Evolutionary conservation across 176 grass and related monocot genomes (phyloP).

Genomic region (Tillandsia fasciculata): DNA sequence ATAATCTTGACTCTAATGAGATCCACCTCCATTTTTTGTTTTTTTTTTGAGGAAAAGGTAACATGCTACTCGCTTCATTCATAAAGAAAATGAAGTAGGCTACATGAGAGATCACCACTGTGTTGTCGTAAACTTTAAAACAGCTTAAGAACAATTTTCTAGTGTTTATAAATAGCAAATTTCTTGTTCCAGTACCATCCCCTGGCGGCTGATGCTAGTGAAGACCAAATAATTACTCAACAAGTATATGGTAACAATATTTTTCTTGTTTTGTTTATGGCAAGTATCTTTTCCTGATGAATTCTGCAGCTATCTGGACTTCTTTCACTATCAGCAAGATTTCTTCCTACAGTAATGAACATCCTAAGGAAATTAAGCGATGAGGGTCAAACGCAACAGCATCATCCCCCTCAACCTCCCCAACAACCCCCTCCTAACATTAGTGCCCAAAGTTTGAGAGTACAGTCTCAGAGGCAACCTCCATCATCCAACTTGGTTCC

Average conservation of each 20-base stretch:
- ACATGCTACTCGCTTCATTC: background rate
- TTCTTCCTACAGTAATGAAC: conserved; percentile 48
- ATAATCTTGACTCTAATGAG: background rate
- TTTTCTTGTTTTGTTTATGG: background rate
- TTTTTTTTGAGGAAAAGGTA: background rate
- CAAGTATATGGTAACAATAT: too few relatives aligned
- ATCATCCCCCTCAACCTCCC: background rate
- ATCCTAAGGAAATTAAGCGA: conserved; percentile 15
- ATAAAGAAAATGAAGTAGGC: background rate
- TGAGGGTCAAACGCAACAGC: background rate
- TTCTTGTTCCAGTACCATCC: background rate
- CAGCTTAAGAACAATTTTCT: too few relatives aligned
- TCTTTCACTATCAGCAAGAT: conserved; percentile 36
- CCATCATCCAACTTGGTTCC: background rate
- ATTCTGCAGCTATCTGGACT: conserved; percentile 48
- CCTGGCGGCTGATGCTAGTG: background rate
- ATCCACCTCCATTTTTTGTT: background rate
- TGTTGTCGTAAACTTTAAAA: too few relatives aligned
- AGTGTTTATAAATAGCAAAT: too few relatives aligned
- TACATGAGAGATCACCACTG: too few relatives aligned
- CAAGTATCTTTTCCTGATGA: background rate
- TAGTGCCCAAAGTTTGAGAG: background rate
- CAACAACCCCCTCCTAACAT: background rate
- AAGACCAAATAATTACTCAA: background rate
- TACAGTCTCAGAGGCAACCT: background rate